Evolutionary conservation across 176 grass and related monocot species (phyloP).

Genomic region (Aechmea fasciata): DNA sequence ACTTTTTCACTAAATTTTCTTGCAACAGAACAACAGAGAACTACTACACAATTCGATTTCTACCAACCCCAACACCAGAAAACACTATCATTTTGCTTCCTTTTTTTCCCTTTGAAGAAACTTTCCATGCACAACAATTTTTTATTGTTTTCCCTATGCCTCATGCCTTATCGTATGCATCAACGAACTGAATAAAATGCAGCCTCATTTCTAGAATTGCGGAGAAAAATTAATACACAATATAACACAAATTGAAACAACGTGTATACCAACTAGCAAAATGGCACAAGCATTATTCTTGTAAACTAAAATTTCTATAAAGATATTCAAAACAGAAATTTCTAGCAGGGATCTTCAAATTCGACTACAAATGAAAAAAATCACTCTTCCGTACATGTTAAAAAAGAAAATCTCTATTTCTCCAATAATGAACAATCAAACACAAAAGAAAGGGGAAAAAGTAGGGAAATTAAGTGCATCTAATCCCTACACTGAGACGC

Average conservation of each 20-base stretch:
- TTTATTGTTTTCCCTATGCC: background rate
- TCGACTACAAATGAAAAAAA: background rate
- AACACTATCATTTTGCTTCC: too few species aligned
- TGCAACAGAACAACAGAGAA: too few species aligned
- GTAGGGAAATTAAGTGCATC: too few species aligned
- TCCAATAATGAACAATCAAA: background rate
- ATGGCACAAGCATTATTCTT: background rate
- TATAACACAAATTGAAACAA: background rate
- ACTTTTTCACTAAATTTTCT: too few species aligned
- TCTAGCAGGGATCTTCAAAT: background rate
- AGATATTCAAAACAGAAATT: background rate
- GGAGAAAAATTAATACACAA: background rate
- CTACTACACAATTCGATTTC: too few species aligned
- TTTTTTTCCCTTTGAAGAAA: too few species aligned
- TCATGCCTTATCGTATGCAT: background rate
- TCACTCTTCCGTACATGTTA: background rate
- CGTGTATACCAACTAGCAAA: background rate
- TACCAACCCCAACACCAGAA: too few species aligned
- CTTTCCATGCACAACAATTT: background rate
- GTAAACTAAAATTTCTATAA: background rate
- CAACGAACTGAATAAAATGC: background rate
- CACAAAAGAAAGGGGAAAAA: background rate
- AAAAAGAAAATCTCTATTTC: background rate
- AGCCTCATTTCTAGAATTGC: background rate
- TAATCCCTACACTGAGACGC: too few species aligned